A percentile compares a stretch with the other conserved stretches of the same genome.
These are phyloP conservation scores for Heterobasidion annosum DNA, from an alignment of 1,284 basidiomycete genomes.

Conservation along the genomic window DNA sequence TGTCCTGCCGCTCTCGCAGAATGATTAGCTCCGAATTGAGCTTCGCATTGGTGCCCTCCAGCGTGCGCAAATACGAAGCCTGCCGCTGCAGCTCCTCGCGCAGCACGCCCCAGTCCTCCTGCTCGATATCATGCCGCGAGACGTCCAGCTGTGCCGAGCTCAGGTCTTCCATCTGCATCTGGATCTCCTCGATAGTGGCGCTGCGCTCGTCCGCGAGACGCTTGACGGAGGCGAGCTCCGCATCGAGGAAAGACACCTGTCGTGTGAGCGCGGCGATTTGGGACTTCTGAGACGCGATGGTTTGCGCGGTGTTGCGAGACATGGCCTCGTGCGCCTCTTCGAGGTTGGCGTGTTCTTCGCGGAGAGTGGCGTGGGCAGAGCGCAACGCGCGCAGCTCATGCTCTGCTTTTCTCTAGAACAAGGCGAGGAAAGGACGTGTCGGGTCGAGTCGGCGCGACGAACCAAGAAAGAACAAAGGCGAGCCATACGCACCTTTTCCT, in stretches of 20 bases:
- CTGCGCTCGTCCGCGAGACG: constrained; percentile 32
- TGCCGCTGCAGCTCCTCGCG: constrained; percentile 58
- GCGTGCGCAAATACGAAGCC: constrained; percentile 45
- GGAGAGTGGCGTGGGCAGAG: constrained; percentile 31
- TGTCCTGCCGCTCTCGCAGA: constrained; percentile 45
- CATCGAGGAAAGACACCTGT: constrained; percentile 33
- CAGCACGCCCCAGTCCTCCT: constrained; percentile 45
- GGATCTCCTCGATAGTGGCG: constrained; percentile 31
- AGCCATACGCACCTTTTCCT: constrained; percentile 40
- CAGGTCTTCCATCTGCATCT: constrained; percentile 37
- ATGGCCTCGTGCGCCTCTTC: constrained; percentile 40
- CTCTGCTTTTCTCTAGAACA: constrained; percentile 20
- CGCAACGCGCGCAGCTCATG: constrained; percentile 40
- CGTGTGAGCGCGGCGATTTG: constrained; percentile 37
- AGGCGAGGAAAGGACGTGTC: too few species aligned
- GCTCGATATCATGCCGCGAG: constrained; percentile 24
- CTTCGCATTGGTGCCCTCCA: constrained; percentile 58
- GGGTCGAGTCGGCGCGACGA: not conserved
- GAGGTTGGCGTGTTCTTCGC: constrained; percentile 48
- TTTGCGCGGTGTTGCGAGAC: constrained; percentile 34
- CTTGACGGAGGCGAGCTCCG: constrained; percentile 31
- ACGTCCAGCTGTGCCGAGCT: constrained; percentile 17
- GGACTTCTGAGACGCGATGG: constrained; percentile 35
- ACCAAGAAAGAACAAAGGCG: constrained; percentile 1
- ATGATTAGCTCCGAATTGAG: constrained; percentile 43